Base-by-base conservation (phyloP, 495 filamentous ascomycete species). In the Podospora sp. region DNA sequence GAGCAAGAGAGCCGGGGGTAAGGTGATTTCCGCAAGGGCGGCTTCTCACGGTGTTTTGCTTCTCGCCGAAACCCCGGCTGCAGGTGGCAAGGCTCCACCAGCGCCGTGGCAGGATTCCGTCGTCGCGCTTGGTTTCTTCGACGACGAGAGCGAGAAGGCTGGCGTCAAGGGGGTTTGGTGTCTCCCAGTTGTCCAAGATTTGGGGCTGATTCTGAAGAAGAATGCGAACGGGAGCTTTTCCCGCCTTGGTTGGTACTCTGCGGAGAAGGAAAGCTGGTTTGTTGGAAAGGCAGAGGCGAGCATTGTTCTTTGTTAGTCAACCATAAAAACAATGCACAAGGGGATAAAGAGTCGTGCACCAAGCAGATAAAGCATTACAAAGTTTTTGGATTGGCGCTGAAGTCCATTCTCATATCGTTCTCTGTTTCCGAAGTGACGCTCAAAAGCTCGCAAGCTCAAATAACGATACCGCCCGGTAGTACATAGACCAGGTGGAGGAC, bases 191-290 rank as follows among this genome's bases (percentile, higher is more conserved):
- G 21, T 62, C 12, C 12, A 35, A 26, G 25, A 62, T 22, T 50
- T 26, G 22, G 60, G 60, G 8, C 20, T 62, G 60, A 62, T 62
- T 36, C 26, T 62, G 60, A 62, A 22, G 11, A 62, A 62, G 36
- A 9, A 22, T 8, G 20, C 60, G 14, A 20, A 62, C 29, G 60
- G 60, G 14, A 62, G 27, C 11, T 62, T 62, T 62, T 52, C 35
- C 46, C 35, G 60, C 0, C 29, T 62, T 22, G 60, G 60, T 0
- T 62, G 60, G 60, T 51, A 26, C 51, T 6, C 25, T 8, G 12
- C 29, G 0, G 60, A 52, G 24, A 16, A 21, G 33, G 60, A 62
- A 51, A 22, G 25, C 12, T 62, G 40, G 60, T 50, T 50, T 62
- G 21, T 14, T 27, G 35, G 22, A 25, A 33, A 51, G 40, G 8